Conservation (phyloP, 2,329 filamentous ascomycete species). For the Botryotinia calthae region DNA sequence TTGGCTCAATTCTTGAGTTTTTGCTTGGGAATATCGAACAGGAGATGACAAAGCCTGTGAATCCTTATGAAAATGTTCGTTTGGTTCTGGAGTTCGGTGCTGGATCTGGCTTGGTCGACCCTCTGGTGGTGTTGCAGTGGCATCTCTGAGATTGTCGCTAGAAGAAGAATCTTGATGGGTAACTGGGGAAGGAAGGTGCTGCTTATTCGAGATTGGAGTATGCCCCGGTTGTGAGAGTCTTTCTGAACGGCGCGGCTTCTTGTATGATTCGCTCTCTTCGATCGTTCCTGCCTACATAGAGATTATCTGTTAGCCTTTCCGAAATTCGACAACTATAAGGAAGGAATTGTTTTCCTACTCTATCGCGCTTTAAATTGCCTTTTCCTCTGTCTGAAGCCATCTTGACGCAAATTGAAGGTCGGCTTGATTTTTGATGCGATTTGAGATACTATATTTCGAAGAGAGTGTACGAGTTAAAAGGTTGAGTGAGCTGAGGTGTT, state of each 20-base stretch:
- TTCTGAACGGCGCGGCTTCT: conserved; percentile 80
- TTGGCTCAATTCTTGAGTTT: conserved; percentile 59
- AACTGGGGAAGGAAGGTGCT: conserved; percentile 77
- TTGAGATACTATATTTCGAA: background rate
- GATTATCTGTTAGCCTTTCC: conserved; percentile 27
- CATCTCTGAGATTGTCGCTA: conserved; percentile 60
- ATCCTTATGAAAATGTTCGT: conserved; percentile 16
- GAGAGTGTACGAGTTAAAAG: background rate
- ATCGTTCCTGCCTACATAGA: conserved; percentile 27
- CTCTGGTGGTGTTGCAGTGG: conserved; percentile 67
- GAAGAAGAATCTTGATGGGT: conserved; percentile 66
- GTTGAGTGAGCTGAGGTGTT: background rate
- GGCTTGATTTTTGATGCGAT: background rate
- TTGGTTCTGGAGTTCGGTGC: conserved; percentile 43
- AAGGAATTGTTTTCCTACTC: conserved; percentile 3
- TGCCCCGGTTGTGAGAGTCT: conserved; percentile 57
- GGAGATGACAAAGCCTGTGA: conserved; percentile 43
- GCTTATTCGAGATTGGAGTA: conserved; percentile 60
- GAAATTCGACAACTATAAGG: background rate
- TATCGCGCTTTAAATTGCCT: conserved; percentile 16
- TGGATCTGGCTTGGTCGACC: conserved; percentile 53
- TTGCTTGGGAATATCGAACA: background rate
- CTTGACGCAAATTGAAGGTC: background rate
- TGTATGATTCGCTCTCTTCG: conserved; percentile 45
- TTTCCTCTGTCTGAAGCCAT: conserved; percentile 5